Evolutionary conservation across 345 rosid genomes (phyloP).

Genomic region (Limnanthes douglasii): DNA sequence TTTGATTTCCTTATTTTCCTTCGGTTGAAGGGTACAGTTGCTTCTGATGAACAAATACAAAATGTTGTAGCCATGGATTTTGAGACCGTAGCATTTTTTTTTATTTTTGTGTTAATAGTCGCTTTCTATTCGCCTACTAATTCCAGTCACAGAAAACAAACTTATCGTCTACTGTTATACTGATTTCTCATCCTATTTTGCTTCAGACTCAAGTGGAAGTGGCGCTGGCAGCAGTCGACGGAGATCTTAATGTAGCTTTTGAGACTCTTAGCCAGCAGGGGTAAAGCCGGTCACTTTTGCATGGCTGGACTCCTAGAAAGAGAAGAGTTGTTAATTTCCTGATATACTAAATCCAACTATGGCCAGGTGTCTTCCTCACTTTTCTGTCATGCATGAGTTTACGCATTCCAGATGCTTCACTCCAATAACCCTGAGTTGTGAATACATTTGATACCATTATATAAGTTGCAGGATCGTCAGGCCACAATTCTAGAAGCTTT

Average conservation of each 20-base stretch:
- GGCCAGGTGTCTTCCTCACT: slow-evolving; percentile 18
- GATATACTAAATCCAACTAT: slow-evolving; percentile 22
- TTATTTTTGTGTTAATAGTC: not conserved
- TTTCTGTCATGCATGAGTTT: slow-evolving; percentile 15
- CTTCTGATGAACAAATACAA: slow-evolving; percentile 58
- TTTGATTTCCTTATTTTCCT: too few relatives aligned
- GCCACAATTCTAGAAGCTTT: slow-evolving; percentile 18
- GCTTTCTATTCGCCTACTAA: too few relatives aligned
- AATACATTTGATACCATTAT: slow-evolving; percentile 16
- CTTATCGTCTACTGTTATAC: too few relatives aligned
- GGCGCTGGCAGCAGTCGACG: slow-evolving; percentile 87
- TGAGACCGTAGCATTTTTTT: slow-evolving; percentile 48
- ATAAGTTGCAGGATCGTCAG: slow-evolving; percentile 20
- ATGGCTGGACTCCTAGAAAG: too few relatives aligned
- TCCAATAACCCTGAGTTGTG: slow-evolving; percentile 10
- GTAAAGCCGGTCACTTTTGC: too few relatives aligned
- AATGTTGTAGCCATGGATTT: slow-evolving; percentile 89
- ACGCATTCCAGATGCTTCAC: slow-evolving; percentile 12
- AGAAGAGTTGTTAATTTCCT: too few relatives aligned
- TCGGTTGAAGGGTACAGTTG: slow-evolving; percentile 27
- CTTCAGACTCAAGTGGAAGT: slow-evolving; percentile 94
- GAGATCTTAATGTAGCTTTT: slow-evolving; percentile 76
- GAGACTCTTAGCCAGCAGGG: slow-evolving; percentile 94
- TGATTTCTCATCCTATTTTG: too few relatives aligned
- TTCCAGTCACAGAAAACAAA: too few relatives aligned